Percentiles rank a stretch among this genome's conserved stretches.
These are phyloP conservation scores for Phaeosphaeria sp. DNA, from an alignment of 2,329 filamentous ascomycete species.

Conservation along the genomic window DNA sequence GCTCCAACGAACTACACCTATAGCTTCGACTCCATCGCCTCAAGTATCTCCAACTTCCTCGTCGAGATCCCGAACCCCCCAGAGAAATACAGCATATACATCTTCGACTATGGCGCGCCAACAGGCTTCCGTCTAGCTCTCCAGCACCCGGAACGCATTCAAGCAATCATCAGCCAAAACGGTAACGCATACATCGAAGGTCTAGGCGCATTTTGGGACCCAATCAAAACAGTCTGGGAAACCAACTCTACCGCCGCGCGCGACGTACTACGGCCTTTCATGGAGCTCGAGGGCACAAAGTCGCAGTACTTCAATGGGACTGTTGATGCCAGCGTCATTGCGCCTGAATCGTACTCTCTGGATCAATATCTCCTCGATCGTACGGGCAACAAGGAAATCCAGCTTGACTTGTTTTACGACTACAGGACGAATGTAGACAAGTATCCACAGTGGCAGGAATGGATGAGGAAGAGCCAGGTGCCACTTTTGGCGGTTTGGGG, in stretches of 20 bases:
- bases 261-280: conserved; percentile 20
- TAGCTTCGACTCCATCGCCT: conserved; percentile 61
- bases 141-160: conserved; percentile 54
- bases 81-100: conserved; percentile 60
- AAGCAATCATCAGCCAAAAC: conserved; percentile 65
- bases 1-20: conserved; percentile 56
- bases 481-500: conserved; percentile 66
- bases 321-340: conserved; percentile 42
- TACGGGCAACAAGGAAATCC: conserved; percentile 58
- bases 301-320: conserved; percentile 56
- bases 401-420: conserved; percentile 64
- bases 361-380: conserved; percentile 61
- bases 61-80: conserved; percentile 52
- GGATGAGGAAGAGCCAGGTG: conserved; percentile 58
- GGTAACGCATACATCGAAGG: conserved; percentile 68
- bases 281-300: conserved; percentile 32
- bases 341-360: conserved; percentile 57
- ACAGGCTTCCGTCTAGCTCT: conserved; percentile 62
- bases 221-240: conserved; percentile 56
- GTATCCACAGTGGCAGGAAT: conserved; percentile 64
- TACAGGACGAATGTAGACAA: conserved; percentile 62
- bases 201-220: conserved; percentile 59
- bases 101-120: conserved; percentile 70
- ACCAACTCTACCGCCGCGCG: conserved; percentile 16
- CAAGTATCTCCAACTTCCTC: conserved; percentile 58